Evolutionary conservation across 2,329 filamentous ascomycete genomes (phyloP).

Genomic region (Furcasterigmium sp.): DNA sequence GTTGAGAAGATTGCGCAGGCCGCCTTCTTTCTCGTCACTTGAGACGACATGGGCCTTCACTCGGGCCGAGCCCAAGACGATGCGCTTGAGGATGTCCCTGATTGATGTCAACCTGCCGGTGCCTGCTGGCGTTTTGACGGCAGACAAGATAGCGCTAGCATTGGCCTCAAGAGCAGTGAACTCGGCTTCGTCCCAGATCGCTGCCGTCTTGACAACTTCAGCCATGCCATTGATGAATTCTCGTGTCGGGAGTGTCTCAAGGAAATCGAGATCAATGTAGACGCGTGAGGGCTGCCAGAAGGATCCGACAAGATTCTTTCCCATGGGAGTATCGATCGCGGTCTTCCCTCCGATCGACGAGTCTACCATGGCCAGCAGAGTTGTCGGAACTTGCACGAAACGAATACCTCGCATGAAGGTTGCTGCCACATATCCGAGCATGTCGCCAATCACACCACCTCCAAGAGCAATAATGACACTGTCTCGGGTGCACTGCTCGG

Average conservation of each 20-base stretch:
- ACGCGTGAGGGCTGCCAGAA: constrained; percentile 96
- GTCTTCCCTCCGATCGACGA: constrained; percentile 98
- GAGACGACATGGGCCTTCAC: constrained; percentile 95
- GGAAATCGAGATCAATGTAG: constrained; percentile 88
- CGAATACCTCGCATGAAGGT: constrained; percentile 98
- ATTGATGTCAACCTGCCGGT: constrained; percentile 61
- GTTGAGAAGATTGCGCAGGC: constrained; percentile 89
- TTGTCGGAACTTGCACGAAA: constrained; percentile 95
- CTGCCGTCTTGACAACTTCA: constrained; percentile 95
- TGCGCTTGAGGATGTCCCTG: constrained; percentile 63
- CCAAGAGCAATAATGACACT: constrained; percentile 92
- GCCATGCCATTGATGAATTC: constrained; percentile 99
- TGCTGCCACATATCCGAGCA: constrained; percentile 95
- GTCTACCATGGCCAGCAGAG: constrained; percentile 93
- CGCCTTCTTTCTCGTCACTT: constrained; percentile 88
- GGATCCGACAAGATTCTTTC: constrained; percentile 91
- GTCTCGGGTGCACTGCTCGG: constrained; percentile 87
- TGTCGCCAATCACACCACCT: constrained; percentile 94
- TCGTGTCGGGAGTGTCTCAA: constrained; percentile 82
- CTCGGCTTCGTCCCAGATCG: constrained; percentile 87
- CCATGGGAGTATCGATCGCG: constrained; percentile 90
- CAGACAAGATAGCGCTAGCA: constrained; percentile 68
- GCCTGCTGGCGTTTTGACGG: constrained; percentile 57
- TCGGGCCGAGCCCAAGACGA: constrained; percentile 84
- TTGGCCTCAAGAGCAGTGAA: constrained; percentile 82